phyloP scores from a whole-genome alignment of 495 filamentous ascomycete genomes.

The Chaetomidium leptoderma region DNA sequence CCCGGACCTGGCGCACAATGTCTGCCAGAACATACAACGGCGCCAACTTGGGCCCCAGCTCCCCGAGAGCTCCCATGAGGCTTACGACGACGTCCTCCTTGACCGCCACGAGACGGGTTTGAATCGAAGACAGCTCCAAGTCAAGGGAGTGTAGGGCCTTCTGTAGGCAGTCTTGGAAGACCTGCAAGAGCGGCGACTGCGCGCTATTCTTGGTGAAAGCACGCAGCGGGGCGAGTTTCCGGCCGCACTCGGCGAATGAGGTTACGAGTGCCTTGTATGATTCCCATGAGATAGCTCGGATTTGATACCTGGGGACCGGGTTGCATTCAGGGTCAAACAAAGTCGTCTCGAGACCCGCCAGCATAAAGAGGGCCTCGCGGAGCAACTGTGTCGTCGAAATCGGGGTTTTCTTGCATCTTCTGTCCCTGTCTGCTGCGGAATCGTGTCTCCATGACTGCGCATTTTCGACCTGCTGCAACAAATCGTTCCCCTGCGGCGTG shows the following conservation, averaged over 20 bases:
- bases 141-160: slow-evolving; percentile 45
- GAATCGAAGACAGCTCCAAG: slow-evolving; percentile 39
- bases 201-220: slow-evolving; percentile 30
- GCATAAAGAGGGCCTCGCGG: slow-evolving; percentile 80
- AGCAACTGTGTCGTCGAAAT: slow-evolving; percentile 70
- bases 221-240: slow-evolving; percentile 38
- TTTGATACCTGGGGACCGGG: slow-evolving; percentile 34
- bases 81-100: slow-evolving; percentile 47
- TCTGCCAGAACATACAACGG: slow-evolving; percentile 54
- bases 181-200: slow-evolving; percentile 46
- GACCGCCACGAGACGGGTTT: slow-evolving; percentile 43
- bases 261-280: slow-evolving; percentile 39
- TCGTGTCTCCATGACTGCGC: slow-evolving; percentile 61
- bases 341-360: slow-evolving; percentile 71
- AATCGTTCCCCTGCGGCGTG: slow-evolving; percentile 34
- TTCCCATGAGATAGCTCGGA: slow-evolving; percentile 39
- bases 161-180: slow-evolving; percentile 44
- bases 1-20: slow-evolving; percentile 41
- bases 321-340: slow-evolving; percentile 53
- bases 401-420: slow-evolving; percentile 38
- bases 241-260: slow-evolving; percentile 39
- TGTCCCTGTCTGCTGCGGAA: slow-evolving; percentile 28
- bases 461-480: slow-evolving; percentile 49
- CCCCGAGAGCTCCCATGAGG: slow-evolving; percentile 58
- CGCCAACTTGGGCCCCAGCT: slow-evolving; percentile 50